Percentiles rank a stretch among this genome's conserved stretches.
These are phyloP conservation scores for Podospora tetraspora DNA, from an alignment of 495 filamentous ascomycete species.

Conservation along the genomic window DNA sequence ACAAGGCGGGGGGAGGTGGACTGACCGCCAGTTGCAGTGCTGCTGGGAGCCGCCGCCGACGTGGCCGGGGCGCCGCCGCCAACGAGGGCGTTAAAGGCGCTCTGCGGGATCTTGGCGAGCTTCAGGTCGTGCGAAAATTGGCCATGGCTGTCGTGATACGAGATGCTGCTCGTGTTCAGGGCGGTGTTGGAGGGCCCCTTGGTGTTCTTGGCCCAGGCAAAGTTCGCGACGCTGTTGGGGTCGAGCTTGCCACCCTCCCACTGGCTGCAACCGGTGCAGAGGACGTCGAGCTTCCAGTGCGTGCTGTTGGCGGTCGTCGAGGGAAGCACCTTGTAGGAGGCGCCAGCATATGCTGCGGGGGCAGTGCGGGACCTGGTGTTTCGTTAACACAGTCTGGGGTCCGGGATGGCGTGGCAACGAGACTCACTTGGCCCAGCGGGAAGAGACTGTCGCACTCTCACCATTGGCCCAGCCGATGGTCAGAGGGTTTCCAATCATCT, in stretches of 20 bases:
- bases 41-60: not conserved
- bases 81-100: conserved; percentile 28
- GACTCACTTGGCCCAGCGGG: conserved; percentile 40
- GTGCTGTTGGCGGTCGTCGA: conserved; percentile 42
- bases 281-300: conserved; percentile 45
- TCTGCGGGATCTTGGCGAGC: conserved; percentile 25
- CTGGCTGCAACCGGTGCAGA: conserved; percentile 41
- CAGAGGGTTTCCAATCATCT: conserved; percentile 47
- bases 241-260: conserved; percentile 30
- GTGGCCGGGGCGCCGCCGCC: conserved; percentile 15
- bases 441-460: conserved; percentile 34
- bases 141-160: conserved; percentile 25
- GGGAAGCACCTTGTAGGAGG: conserved; percentile 40
- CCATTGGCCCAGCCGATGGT: conserved; percentile 41
- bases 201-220: conserved; percentile 28
- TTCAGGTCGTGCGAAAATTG: conserved; percentile 27
- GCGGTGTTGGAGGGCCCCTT: conserved; percentile 15
- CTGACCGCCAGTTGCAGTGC: not conserved
- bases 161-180: conserved; percentile 27
- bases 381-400: conserved; percentile 6
- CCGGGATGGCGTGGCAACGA: not conserved
- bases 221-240: conserved; percentile 26
- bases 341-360: conserved; percentile 38
- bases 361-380: conserved; percentile 30
- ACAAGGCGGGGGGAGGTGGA: conserved; percentile 3